Percentiles rank a stretch among this genome's conserved stretches.
Conservation (phyloP, 495 filamentous ascomycete genomes). For the Trichoderma virens region DNA sequence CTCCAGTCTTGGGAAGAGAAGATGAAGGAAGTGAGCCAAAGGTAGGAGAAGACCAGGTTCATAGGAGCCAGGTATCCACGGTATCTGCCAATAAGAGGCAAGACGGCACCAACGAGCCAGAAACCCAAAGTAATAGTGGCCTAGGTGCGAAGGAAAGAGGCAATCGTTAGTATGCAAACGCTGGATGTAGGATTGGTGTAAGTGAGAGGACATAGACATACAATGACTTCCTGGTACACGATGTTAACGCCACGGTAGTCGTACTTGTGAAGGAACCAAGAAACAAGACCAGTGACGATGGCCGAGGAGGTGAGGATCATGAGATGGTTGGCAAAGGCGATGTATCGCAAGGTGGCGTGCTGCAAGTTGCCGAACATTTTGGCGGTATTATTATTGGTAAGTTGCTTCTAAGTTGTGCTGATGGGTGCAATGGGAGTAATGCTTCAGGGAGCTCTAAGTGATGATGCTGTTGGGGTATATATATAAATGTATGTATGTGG, state of each 20-base stretch:
- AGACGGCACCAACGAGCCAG: slow-evolving; percentile 1
- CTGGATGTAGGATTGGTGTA: neutral
- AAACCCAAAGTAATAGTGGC: neutral
- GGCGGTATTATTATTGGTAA: neutral
- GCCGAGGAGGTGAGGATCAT: neutral
- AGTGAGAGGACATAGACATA: slow-evolving; percentile 3
- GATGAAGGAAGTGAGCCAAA: slow-evolving; percentile 10
- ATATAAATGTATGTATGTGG: too few relatives aligned
- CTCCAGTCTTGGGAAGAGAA: slow-evolving; percentile 10
- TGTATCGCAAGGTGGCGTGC: slow-evolving; percentile 1
- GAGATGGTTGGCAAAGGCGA: slow-evolving; percentile 4
- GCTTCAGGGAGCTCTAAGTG: neutral
- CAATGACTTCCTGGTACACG: slow-evolving; percentile 9
- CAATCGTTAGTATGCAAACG: neutral
- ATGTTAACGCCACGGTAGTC: neutral
- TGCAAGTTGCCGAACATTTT: neutral
- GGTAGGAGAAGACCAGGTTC: slow-evolving; percentile 11
- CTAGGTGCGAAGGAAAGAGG: neutral
- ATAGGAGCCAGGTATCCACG: neutral
- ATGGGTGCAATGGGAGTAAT: neutral
- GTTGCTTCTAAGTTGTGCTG: neutral
- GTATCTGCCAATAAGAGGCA: slow-evolving; percentile 1
- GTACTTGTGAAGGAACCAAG: slow-evolving; percentile 4
- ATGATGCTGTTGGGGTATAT: neutral
- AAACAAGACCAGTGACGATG: slow-evolving; percentile 4